phyloP scores from a whole-genome alignment of 495 filamentous ascomycete genomes.

The Daldinia decipiens region DNA sequence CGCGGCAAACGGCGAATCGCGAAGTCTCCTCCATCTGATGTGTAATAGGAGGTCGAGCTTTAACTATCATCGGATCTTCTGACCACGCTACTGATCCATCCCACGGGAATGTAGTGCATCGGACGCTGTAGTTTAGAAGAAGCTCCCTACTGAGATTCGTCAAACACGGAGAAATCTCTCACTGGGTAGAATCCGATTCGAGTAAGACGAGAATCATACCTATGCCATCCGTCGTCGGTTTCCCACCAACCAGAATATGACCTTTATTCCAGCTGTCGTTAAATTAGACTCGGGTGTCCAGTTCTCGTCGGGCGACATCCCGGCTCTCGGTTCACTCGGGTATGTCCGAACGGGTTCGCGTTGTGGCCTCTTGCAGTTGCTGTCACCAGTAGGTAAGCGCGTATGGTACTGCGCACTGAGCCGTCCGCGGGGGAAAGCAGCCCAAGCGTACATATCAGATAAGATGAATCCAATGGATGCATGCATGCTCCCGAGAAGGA shows the following conservation, averaged over 20 bases:
- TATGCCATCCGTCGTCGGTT: conserved; percentile 5
- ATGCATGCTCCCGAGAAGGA: conserved; percentile 29
- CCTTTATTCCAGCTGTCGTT: conserved; percentile 34
- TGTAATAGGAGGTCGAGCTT: conserved; percentile 15
- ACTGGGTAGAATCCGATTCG: conserved; percentile 20
- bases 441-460: conserved; percentile 22
- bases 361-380: conserved; percentile 34
- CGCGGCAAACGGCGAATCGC: conserved; percentile 26
- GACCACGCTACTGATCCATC: neutral
- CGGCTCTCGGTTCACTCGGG: conserved; percentile 38
- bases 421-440: conserved; percentile 10
- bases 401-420: conserved; percentile 25
- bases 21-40: conserved; percentile 7
- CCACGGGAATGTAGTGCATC: conserved; percentile 11
- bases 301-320: conserved; percentile 39
- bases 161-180: conserved; percentile 25
- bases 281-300: conserved; percentile 42
- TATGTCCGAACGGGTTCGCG: conserved; percentile 12
- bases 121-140: conserved; percentile 4
- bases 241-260: conserved; percentile 20
- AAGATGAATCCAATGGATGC: conserved; percentile 29
- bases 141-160: conserved; percentile 1
- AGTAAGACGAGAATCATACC: conserved; percentile 15
- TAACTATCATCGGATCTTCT: conserved; percentile 19
- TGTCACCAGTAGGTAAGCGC: conserved; percentile 25